Base-by-base conservation (phyloP, 1,284 basidiomycete genomes). In the Boletus hoseneyae region DNA sequence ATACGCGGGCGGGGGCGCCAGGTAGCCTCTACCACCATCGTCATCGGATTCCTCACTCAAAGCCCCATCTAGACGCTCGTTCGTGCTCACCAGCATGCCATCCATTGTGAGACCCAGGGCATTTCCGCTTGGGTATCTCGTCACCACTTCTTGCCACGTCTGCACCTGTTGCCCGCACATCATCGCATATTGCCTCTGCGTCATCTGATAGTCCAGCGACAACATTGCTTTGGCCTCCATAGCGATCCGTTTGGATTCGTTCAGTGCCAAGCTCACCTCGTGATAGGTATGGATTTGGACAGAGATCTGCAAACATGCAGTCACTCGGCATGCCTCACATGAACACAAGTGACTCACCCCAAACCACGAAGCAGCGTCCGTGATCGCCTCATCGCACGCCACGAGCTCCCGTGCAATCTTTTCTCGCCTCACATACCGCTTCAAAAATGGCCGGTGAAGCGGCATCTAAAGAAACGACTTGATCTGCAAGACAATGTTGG, bases 391-490 rank as follows among this genome's bases (percentile, higher is more conserved):
- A 57, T 83, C 75, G 53, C 84, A 88, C 1, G 66, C 72, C 7
- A 63, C 55, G 33, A 88, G 79, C 45, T 77, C 77, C 19, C 71
- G 70, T 18, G 75, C 65, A 39, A 88, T 85, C 56, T 91, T 85
- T 34, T 88, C 83, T 33, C 87, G 77, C 63, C 83, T 84, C 43
- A 90, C 73, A 63, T 90, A 91, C 2, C 87, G 76, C 68, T 89
- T 90, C 54, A 92, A 66, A 70, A 90, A 91, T 0, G 87, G 85
- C 2, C 85, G 71, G 45, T 78, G 76, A 10, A 75, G 73, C 54
- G 87, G 82, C 54, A 79, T 82, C 51, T 76, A 60, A 16, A 87
- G 73, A 56, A 88, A 75, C 6, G 65, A 57, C 42, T 74, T 70
- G 3, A 88, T 78, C 41, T 73, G 36, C 8, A 48, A 73, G 64